Evolutionary conservation across 208 protist species (phyloP).

Genomic region (Naegleria lovaniensis): DNA sequence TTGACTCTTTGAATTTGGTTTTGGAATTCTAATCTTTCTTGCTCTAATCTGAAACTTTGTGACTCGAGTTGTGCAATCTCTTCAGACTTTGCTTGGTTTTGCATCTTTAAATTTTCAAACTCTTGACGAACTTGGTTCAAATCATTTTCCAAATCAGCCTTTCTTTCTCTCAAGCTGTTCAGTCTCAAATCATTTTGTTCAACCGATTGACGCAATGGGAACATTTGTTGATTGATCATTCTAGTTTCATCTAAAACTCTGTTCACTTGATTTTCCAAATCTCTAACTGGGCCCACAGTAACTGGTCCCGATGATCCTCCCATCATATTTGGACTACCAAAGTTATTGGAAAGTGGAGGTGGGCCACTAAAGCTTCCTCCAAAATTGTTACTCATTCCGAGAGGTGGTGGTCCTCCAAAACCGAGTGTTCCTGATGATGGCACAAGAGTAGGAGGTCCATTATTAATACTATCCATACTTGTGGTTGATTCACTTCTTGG

Average conservation of each 20-base stretch:
- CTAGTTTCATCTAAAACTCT: neutral
- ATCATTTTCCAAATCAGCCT: neutral
- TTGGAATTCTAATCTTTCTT: neutral
- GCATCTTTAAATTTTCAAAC: neutral
- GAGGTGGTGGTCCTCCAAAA: neutral
- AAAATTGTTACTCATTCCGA: neutral
- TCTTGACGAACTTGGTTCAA: neutral
- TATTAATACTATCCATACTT: neutral
- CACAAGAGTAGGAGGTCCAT: neutral
- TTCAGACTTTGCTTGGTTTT: neutral
- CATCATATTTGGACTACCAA: neutral
- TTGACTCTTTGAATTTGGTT: neutral
- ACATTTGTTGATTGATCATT: neutral
- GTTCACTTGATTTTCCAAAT: slow-evolving; percentile 14
- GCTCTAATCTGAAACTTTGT: neutral
- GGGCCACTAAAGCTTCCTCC: neutral
- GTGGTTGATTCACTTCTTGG: neutral
- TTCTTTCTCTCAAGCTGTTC: neutral
- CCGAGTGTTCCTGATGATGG: neutral
- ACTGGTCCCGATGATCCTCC: neutral
- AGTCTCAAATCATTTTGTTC: neutral
- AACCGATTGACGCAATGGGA: neutral
- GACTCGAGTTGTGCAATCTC: neutral
- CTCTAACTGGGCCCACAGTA: neutral
- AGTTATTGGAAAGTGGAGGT: neutral